phyloP scores from a whole-genome alignment of 345 rosid species.

The Anastatica hierochuntica region DNA sequence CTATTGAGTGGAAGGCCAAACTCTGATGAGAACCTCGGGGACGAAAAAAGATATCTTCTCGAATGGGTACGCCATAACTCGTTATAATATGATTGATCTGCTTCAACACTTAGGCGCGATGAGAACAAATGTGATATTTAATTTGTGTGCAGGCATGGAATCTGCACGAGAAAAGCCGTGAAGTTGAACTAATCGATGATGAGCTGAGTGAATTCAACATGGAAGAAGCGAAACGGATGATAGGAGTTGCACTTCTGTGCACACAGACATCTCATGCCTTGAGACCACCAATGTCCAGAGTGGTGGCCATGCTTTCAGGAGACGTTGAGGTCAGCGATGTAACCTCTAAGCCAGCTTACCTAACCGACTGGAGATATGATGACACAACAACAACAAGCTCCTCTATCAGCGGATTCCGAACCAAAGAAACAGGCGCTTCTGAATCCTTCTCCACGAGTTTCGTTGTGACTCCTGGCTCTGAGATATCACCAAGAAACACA shows the following conservation, averaged over 20 bases:
- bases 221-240: conserved; percentile 42
- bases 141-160: conserved; percentile 43
- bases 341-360: conserved; percentile 39
- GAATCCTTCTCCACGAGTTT: conserved; percentile 9
- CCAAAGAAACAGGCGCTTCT: not conserved
- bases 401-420: conserved; percentile 14
- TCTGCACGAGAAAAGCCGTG: conserved; percentile 35
- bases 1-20: conserved; percentile 36
- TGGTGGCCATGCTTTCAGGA: conserved; percentile 55
- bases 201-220: conserved; percentile 25
- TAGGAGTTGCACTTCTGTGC: conserved; percentile 53
- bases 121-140: not conserved
- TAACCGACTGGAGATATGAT: conserved; percentile 41
- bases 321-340: conserved; percentile 43
- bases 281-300: conserved; percentile 64
- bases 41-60: conserved; percentile 41
- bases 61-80: conserved; percentile 38
- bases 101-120: not conserved
- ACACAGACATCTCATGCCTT: conserved; percentile 39
- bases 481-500: not conserved
- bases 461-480: conserved; percentile 7
- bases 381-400: conserved; percentile 32
- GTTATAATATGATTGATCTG: not conserved
- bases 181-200: conserved; percentile 35
- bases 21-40: conserved; percentile 21